Evolutionary conservation across 768 basidiomycete genomes (phyloP).

Genomic region (Leccinum subgranulosum): DNA sequence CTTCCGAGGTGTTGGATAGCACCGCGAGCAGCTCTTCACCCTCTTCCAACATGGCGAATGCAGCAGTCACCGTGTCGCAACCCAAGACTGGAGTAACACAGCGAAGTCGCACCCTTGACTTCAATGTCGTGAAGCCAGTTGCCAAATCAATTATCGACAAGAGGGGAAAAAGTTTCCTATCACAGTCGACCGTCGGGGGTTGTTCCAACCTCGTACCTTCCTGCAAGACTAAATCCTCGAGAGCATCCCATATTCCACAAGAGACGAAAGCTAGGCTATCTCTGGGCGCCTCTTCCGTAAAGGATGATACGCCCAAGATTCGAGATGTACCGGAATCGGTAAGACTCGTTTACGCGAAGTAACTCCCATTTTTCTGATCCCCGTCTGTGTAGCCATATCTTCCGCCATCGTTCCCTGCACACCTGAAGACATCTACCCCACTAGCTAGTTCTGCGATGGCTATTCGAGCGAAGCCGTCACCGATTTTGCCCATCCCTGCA

Average conservation of each 20-base stretch:
- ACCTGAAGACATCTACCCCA: conserved; percentile 55
- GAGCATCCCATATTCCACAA: background rate
- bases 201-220: conserved; percentile 10
- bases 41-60: conserved; percentile 5
- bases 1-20: conserved; percentile 18
- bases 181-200: background rate
- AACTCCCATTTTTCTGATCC: conserved; percentile 11
- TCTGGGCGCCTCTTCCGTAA: conserved; percentile 1
- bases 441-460: conserved; percentile 19
- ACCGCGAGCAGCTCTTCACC: background rate
- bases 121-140: conserved; percentile 42
- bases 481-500: conserved; percentile 32
- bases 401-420: conserved; percentile 54
- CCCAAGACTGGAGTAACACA: conserved; percentile 18
- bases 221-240: conserved; percentile 11
- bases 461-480: conserved; percentile 41
- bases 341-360: conserved; percentile 16
- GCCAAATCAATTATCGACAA: conserved; percentile 25
- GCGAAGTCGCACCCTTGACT: conserved; percentile 34
- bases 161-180: conserved; percentile 8
- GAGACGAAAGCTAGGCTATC: background rate
- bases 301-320: conserved; percentile 25
- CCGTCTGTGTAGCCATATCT: conserved; percentile 38
- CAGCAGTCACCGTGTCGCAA: background rate
- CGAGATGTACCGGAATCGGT: conserved; percentile 38